Percentiles rank a stretch among this genome's conserved stretches.
phyloP scores from a whole-genome alignment of 495 filamentous ascomycete species.

The Tuber brumale region DNA sequence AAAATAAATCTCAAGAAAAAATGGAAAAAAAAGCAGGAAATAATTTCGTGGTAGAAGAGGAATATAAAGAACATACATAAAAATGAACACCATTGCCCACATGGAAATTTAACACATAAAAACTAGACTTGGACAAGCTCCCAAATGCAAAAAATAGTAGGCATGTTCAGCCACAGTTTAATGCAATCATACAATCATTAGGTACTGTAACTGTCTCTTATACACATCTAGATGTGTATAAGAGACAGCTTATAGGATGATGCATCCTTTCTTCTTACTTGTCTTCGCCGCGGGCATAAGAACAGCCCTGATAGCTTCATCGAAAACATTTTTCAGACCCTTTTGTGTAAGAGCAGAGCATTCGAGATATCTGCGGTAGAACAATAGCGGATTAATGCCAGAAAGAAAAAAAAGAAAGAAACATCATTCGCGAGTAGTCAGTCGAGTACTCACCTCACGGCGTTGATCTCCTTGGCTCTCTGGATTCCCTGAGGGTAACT shows the following conservation, averaged over 20 bases:
- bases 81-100: constrained; percentile 38
- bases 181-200: constrained; percentile 6
- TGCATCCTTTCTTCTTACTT: constrained; percentile 17
- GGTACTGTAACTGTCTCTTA: too few relatives aligned
- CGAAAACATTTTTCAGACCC: constrained; percentile 95
- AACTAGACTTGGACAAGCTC: constrained; percentile 22
- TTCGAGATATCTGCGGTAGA: constrained; percentile 76
- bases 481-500: constrained; percentile 79
- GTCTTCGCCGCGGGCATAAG: constrained; percentile 38
- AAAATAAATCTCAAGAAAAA: constrained; percentile 17
- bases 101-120: constrained; percentile 33
- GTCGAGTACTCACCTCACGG: constrained; percentile 42
- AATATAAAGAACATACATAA: constrained; percentile 15
- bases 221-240: too few relatives aligned
- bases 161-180: neutral
- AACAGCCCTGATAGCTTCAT: constrained; percentile 70
- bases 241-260: constrained; percentile 32
- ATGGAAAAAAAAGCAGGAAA: constrained; percentile 16
- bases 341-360: constrained; percentile 97
- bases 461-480: constrained; percentile 84
- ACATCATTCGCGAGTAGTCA: neutral
- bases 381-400: constrained; percentile 4
- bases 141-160: neutral
- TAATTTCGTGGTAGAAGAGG: constrained; percentile 24
- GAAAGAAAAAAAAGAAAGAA: neutral